phyloP scores from a whole-genome alignment of 1,284 basidiomycete species.

The Trametes versicolor region DNA sequence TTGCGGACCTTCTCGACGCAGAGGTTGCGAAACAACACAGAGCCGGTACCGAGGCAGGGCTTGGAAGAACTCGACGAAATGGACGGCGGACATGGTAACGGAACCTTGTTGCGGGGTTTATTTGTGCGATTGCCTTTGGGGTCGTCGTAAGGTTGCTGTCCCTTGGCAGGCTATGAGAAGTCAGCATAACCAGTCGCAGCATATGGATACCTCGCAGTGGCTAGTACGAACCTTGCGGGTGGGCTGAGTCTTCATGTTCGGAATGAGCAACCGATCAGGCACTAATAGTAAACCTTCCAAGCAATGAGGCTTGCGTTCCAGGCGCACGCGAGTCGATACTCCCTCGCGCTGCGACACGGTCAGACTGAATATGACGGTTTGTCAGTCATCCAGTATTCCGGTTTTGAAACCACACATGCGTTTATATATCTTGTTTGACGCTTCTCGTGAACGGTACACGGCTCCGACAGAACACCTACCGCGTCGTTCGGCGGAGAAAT shows the following conservation, averaged over 20 bases:
- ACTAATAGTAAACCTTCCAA: too few species aligned
- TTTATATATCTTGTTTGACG: too few species aligned
- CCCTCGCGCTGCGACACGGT: too few species aligned
- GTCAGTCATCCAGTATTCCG: too few species aligned
- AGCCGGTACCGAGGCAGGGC: not conserved
- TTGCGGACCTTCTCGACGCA: not conserved
- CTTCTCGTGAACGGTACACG: too few species aligned
- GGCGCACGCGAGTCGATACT: too few species aligned
- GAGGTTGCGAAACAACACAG: not conserved
- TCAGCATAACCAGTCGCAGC: not conserved
- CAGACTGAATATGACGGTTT: too few species aligned
- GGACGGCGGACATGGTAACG: not conserved
- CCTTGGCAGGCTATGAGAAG: not conserved
- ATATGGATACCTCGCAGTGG: not conserved
- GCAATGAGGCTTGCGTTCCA: too few species aligned
- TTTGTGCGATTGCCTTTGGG: not conserved
- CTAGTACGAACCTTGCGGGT: not conserved
- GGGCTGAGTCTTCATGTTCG: not conserved
- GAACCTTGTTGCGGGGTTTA: not conserved
- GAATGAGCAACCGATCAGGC: not conserved
- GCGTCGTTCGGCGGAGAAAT: too few species aligned
- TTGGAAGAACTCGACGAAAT: not conserved
- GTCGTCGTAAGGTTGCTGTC: not conserved
- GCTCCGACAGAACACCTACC: too few species aligned
- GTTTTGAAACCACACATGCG: too few species aligned